Evolutionary conservation across 2,329 filamentous ascomycete genomes (phyloP).

Genomic region (Dothistroma pini): DNA sequence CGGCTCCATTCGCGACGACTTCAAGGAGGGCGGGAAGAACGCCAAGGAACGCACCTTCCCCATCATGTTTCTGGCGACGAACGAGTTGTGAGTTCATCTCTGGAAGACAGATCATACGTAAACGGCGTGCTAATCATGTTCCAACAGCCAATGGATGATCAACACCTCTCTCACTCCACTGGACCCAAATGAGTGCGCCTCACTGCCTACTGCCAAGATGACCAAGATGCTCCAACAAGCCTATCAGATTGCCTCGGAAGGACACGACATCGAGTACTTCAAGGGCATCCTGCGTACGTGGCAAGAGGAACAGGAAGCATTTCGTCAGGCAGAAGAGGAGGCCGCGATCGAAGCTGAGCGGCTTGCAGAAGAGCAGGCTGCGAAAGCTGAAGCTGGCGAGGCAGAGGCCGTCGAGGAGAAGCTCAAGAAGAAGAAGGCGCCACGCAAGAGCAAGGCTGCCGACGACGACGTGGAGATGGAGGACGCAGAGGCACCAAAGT

Average conservation of each 20-base stretch:
- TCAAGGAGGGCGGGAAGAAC: slow-evolving; percentile 82
- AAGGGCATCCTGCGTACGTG: slow-evolving; percentile 69
- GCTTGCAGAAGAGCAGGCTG: slow-evolving; percentile 39
- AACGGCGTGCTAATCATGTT: background rate
- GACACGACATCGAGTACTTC: slow-evolving; percentile 74
- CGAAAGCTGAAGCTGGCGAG: slow-evolving; percentile 41
- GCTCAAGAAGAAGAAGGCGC: slow-evolving; percentile 34
- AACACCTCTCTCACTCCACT: slow-evolving; percentile 80
- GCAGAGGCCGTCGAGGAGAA: slow-evolving; percentile 56
- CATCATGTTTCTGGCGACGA: slow-evolving; percentile 91
- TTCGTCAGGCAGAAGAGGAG: slow-evolving; percentile 34
- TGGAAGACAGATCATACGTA: background rate
- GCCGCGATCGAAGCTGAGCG: slow-evolving; percentile 40
- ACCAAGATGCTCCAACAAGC: slow-evolving; percentile 75
- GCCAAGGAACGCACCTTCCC: slow-evolving; percentile 82
- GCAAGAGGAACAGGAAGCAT: slow-evolving; percentile 49
- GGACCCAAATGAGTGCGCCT: slow-evolving; percentile 64
- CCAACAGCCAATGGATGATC: slow-evolving; percentile 76
- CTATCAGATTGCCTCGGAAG: slow-evolving; percentile 74
- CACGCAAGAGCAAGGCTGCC: slow-evolving; percentile 33
- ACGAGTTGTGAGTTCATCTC: slow-evolving; percentile 80
- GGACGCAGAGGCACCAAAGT: slow-evolving; percentile 59
- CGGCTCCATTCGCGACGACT: slow-evolving; percentile 83
- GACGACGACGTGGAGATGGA: slow-evolving; percentile 53
- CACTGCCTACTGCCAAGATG: slow-evolving; percentile 70